phyloP scores from a whole-genome alignment of 1,284 basidiomycete genomes.

The Schizophyllum amplum region DNA sequence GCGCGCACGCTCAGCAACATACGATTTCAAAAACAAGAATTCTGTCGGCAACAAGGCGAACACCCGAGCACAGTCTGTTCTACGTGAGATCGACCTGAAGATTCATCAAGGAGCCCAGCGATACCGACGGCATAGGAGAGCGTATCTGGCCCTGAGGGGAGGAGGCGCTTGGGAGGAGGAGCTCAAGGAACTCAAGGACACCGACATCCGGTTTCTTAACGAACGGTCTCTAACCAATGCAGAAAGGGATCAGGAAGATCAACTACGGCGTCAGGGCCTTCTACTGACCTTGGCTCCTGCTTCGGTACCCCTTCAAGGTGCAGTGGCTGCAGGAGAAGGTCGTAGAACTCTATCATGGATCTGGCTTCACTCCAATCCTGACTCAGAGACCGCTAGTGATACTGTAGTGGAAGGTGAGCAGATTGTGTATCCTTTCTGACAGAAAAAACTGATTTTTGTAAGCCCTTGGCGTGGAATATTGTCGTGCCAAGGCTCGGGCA shows the following conservation, averaged over 20 bases:
- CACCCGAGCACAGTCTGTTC: slow-evolving; percentile 17
- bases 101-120: slow-evolving; percentile 3
- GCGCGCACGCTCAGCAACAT: no score
- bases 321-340: background rate
- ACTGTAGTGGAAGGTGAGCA: no score
- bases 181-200: slow-evolving; percentile 2
- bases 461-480: slow-evolving; percentile 3
- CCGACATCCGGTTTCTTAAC: slow-evolving; percentile 7
- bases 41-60: no score
- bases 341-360: slow-evolving; percentile 4
- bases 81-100: slow-evolving; percentile 1
- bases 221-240: slow-evolving; percentile 5
- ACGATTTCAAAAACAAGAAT: no score
- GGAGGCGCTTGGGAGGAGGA: slow-evolving; percentile 3
- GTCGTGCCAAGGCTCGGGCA: slow-evolving; percentile 1
- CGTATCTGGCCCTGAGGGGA: background rate
- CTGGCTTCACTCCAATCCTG: background rate
- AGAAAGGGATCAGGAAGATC: slow-evolving; percentile 3
- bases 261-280: no score
- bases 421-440: no score
- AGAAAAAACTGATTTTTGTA: background rate
- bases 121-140: slow-evolving; percentile 5
- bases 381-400: no score
- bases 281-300: no score
- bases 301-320: background rate